A percentile compares a stretch with the other conserved stretches of the same genome.
These are phyloP conservation scores for Trametopsis cervina DNA, from an alignment of 768 basidiomycete genomes.

Conservation along the genomic window DNA sequence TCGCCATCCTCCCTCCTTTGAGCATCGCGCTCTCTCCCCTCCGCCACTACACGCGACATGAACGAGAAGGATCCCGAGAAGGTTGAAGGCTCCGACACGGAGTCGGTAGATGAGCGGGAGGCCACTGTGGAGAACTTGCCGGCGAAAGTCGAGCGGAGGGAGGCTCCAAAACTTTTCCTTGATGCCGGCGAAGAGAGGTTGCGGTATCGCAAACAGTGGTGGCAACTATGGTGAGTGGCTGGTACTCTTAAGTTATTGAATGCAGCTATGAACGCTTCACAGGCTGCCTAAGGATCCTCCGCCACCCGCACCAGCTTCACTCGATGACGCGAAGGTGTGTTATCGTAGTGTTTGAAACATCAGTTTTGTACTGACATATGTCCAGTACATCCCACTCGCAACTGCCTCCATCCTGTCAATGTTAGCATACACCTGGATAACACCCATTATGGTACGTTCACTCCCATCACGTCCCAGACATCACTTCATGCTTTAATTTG, in stretches of 20 bases:
- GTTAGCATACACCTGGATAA: conserved; percentile 63
- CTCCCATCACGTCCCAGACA: not conserved
- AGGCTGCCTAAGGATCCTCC: conserved; percentile 59
- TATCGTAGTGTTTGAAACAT: not conserved
- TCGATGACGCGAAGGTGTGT: conserved; percentile 48
- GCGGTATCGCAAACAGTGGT: conserved; percentile 41
- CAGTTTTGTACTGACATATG: conserved; percentile 22
- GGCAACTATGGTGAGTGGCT: conserved; percentile 43
- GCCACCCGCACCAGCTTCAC: conserved; percentile 43
- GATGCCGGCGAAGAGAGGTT: conserved; percentile 26
- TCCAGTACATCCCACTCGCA: conserved; percentile 58
- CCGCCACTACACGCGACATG: conserved; percentile 1
- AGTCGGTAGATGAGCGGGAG: conserved; percentile 7
- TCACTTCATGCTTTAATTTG: not conserved
- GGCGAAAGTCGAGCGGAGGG: conserved; percentile 1
- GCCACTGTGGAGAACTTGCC: conserved; percentile 2
- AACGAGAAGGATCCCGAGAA: conserved; percentile 12
- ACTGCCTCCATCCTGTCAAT: conserved; percentile 50
- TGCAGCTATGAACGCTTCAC: not conserved
- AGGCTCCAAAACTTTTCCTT: conserved; percentile 15
- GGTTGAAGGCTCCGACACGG: conserved; percentile 9
- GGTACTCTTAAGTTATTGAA: not conserved
- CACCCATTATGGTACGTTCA: conserved; percentile 43
- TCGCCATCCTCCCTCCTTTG: too few species aligned
- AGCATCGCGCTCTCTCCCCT: too few species aligned